These are phyloP conservation scores for Colletotrichum lindemuthianum DNA, from an alignment of 2,329 filamentous ascomycete genomes.

Conservation along the genomic window DNA sequence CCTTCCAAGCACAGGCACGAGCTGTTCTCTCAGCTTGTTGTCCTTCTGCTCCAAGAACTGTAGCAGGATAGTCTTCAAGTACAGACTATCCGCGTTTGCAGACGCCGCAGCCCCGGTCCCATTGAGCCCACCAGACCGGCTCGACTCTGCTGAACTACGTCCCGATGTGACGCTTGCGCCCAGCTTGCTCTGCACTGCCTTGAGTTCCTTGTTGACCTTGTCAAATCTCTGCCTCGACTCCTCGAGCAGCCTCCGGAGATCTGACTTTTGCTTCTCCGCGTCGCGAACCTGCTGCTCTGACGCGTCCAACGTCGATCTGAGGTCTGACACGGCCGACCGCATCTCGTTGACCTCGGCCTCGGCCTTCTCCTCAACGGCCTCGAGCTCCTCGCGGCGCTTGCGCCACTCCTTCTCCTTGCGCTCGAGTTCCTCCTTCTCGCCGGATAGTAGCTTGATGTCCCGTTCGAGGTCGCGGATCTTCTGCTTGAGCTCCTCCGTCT, in stretches of 20 bases:
- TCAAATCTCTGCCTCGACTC: slow-evolving; percentile 82
- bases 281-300: slow-evolving; percentile 86
- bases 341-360: slow-evolving; percentile 80
- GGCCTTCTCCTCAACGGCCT: slow-evolving; percentile 74
- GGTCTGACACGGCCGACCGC: slow-evolving; percentile 77
- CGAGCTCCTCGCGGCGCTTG: slow-evolving; percentile 78
- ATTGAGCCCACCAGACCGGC: slow-evolving; percentile 52
- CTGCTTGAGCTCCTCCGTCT: slow-evolving; percentile 85
- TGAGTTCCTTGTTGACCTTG: slow-evolving; percentile 77
- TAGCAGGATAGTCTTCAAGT: slow-evolving; percentile 83
- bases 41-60: slow-evolving; percentile 87
- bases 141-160: slow-evolving; percentile 58
- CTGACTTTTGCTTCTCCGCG: slow-evolving; percentile 82
- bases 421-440: slow-evolving; percentile 83
- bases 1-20: slow-evolving; percentile 82
- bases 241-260: slow-evolving; percentile 80
- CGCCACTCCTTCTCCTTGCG: slow-evolving; percentile 79
- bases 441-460: slow-evolving; percentile 73
- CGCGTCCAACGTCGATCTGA: slow-evolving; percentile 84
- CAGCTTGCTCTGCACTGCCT: slow-evolving; percentile 60
- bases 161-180: slow-evolving; percentile 44
- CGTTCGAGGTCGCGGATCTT: slow-evolving; percentile 85
- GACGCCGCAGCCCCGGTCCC: slow-evolving; percentile 37
- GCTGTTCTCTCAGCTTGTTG: slow-evolving; percentile 77
- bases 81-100: slow-evolving; percentile 63